These are phyloP conservation scores for Tagetes patula DNA, from an alignment of 129 eudicot species.

Conservation along the genomic window DNA sequence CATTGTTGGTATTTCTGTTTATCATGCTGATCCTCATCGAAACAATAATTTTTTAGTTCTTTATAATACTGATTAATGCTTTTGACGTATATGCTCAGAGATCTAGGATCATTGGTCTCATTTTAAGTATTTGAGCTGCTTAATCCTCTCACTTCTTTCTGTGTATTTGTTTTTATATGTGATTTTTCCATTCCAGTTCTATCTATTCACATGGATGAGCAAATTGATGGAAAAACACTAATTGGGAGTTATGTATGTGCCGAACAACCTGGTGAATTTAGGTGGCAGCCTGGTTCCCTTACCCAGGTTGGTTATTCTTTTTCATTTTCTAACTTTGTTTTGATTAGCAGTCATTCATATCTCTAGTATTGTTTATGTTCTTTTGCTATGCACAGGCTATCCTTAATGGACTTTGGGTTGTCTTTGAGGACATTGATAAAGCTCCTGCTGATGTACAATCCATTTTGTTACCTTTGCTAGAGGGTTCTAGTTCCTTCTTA, in stretches of 20 bases:
- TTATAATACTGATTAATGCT: slow-evolving; percentile 4
- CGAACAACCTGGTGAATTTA: slow-evolving; percentile 95
- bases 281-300: slow-evolving; percentile 99
- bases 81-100: slow-evolving; percentile 5
- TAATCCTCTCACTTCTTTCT: slow-evolving; percentile 12
- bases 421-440: slow-evolving; percentile 95
- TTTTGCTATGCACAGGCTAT: slow-evolving; percentile 61
- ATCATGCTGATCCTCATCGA: not conserved
- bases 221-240: slow-evolving; percentile 88
- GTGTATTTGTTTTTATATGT: not conserved
- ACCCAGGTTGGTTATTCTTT: slow-evolving; percentile 66
- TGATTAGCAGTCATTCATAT: not conserved
- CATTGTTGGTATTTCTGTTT: not conserved
- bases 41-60: not conserved
- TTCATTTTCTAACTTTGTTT: not conserved
- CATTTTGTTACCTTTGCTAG: slow-evolving; percentile 86
- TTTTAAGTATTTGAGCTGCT: not conserved
- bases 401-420: slow-evolving; percentile 85
- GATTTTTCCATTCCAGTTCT: slow-evolving; percentile 44
- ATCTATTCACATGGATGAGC: slow-evolving; percentile 96
- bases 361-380: not conserved
- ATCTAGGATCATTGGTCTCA: not conserved
- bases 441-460: slow-evolving; percentile 90
- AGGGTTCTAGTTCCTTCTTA: slow-evolving; percentile 70
- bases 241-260: slow-evolving; percentile 92